phyloP scores from a whole-genome alignment of 164 flowering plant species.

The Amborella trichopoda region DNA sequence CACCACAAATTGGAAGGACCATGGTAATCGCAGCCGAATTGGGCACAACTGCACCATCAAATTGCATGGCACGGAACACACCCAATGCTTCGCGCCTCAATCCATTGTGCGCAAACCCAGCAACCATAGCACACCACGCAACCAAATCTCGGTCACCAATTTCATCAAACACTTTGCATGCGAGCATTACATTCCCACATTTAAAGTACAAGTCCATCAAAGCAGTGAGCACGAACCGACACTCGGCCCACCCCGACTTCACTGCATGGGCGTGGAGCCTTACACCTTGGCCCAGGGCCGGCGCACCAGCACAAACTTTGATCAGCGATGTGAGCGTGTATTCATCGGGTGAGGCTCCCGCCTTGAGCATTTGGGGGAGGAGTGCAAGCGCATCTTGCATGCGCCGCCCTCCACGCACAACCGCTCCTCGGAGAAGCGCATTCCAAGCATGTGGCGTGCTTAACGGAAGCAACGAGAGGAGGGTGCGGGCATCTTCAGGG shows the following conservation, averaged over 20 bases:
- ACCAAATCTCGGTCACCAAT: conserved; percentile 44
- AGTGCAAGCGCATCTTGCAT: conserved; percentile 21
- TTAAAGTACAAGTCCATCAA: conserved; percentile 85
- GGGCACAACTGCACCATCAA: conserved; percentile 41
- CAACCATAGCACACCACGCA: conserved; percentile 76
- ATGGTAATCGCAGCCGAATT: conserved; percentile 60
- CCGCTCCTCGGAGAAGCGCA: conserved; percentile 71
- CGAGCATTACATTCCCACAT: conserved; percentile 66
- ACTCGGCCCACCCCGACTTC: conserved; percentile 53
- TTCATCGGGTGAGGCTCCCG: conserved; percentile 56
- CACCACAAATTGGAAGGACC: conserved; percentile 65
- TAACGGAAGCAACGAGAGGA: conserved; percentile 30
- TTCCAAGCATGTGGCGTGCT: conserved; percentile 67
- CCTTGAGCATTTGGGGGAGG: conserved; percentile 43
- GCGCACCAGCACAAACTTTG: conserved; percentile 68
- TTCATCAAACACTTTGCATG: conserved; percentile 55
- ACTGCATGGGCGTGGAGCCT: conserved; percentile 56
- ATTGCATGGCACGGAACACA: conserved; percentile 44
- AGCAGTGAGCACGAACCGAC: conserved; percentile 38
- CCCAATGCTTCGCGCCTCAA: conserved; percentile 46
- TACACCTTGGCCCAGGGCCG: conserved; percentile 44
- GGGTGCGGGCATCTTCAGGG: conserved; percentile 40
- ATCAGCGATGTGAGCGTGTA: conserved; percentile 62
- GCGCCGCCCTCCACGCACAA: conserved; percentile 36
- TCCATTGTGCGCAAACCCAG: conserved; percentile 77